phyloP scores from a whole-genome alignment of 495 filamentous ascomycete species.

The Penicillium salamii region DNA sequence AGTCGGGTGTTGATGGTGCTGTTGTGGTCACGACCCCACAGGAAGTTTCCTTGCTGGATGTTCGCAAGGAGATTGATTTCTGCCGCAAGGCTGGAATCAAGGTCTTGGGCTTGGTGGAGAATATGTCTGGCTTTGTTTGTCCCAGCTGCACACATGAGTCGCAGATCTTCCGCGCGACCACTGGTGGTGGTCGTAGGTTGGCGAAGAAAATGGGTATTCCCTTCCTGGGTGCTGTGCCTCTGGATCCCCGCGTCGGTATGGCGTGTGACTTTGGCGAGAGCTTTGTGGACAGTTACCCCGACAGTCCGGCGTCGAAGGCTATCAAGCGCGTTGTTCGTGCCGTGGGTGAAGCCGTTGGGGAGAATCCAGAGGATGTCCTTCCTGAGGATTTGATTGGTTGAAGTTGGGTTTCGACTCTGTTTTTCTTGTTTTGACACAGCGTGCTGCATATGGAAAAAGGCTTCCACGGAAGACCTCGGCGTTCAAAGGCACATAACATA shows the following conservation, averaged over 20 bases:
- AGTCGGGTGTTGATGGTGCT: constrained; percentile 86
- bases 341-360: constrained; percentile 62
- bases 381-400: constrained; percentile 34
- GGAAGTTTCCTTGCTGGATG: constrained; percentile 88
- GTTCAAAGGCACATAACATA: constrained; percentile 15
- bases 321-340: constrained; percentile 72
- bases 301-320: constrained; percentile 81
- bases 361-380: constrained; percentile 43
- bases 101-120: constrained; percentile 89
- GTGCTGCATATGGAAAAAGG: constrained; percentile 18
- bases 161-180: constrained; percentile 88
- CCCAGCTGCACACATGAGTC: constrained; percentile 77
- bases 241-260: constrained; percentile 94
- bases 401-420: no score
- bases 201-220: constrained; percentile 82
- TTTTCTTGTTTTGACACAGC: constrained; percentile 2
- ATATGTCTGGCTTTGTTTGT: constrained; percentile 97
- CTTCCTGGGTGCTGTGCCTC: constrained; percentile 85
- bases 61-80: constrained; percentile 95
- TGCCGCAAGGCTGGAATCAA: constrained; percentile 90
- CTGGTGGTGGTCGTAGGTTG: constrained; percentile 76
- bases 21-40: constrained; percentile 94
- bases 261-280: constrained; percentile 96
- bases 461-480: constrained; percentile 3
- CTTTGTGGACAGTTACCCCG: constrained; percentile 89